Conservation (phyloP, 306 rosid genomes). For the Cucurbita maxima region DNA sequence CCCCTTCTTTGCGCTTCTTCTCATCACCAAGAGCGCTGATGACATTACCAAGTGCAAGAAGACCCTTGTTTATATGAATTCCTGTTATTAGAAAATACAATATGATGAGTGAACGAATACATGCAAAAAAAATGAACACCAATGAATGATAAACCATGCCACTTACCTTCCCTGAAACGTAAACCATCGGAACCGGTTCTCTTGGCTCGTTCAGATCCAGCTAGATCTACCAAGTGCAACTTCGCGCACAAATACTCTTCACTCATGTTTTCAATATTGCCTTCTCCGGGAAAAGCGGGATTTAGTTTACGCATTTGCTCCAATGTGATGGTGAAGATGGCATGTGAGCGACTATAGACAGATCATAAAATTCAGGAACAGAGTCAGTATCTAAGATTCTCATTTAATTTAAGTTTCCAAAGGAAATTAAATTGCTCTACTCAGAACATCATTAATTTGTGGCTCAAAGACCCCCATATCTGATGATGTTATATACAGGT, state of each 20-base stretch:
- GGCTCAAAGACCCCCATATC: not conserved
- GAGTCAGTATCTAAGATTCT: not conserved
- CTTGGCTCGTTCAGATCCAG: constrained; percentile 99
- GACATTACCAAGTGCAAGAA: constrained; percentile 97
- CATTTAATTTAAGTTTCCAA: not conserved
- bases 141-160: constrained; percentile 2
- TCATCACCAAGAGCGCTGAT: constrained; percentile 99
- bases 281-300: constrained; percentile 28
- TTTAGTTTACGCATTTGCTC: constrained; percentile 86
- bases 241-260: constrained; percentile 92
- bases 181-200: constrained; percentile 98
- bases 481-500: not conserved
- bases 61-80: constrained; percentile 95
- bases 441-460: not conserved
- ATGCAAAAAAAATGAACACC: not conserved
- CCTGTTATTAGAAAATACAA: constrained; percentile 39
- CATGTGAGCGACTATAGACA: constrained; percentile 84
- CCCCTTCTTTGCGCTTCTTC: constrained; percentile 92
- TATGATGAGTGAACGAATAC: constrained; percentile 5
- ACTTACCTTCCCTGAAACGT: constrained; percentile 93
- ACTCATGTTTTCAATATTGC: constrained; percentile 35
- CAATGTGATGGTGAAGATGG: constrained; percentile 94
- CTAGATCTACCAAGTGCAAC: constrained; percentile 96
- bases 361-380: not conserved
- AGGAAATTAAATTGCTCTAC: not conserved